Base-by-base conservation (phyloP, 2,329 filamentous ascomycete genomes). In the Fusarium circinatum region DNA sequence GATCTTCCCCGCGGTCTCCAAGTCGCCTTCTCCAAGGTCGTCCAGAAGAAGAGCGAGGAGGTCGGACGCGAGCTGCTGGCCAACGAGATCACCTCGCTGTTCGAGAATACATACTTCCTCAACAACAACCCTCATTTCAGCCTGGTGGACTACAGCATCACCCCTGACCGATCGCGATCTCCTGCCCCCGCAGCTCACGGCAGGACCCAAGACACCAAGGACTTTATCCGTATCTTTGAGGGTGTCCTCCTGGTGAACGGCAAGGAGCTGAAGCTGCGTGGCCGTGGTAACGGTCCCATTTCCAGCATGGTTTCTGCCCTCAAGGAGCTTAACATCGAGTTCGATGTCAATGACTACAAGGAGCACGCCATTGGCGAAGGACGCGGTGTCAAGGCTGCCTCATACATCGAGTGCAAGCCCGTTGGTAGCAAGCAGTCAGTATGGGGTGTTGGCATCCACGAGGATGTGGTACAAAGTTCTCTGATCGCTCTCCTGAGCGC, bases 261-360 rank as follows among this genome's bases (percentile, higher is more conserved):
- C 49, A 84, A 89, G 70, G 94, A 98, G 84, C 91, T 94, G 80
- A 87, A 89, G 74, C 90, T 98, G 69, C 89, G 89, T 38, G 96
- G 96, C 70, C 89, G 91, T 15, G 96, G 96, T 39, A 97, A 95
- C 80, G 96, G 96, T 79, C 94, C 96, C 39, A 94, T 98, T 77
- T 98, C 95, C 8, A 94, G 93, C 71, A 85, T 98, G 79, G 94
- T 94, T 5, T 92, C 94, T 77, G 96, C 95, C 22, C 88, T 99
- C 48, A 89, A 90, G 76, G 87, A 87, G 22, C 84, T 98, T 39
- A 94, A 94, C 66, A 92, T 98, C 73, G 92, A 97, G 79, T 86
- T 98, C 30, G 96, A 98, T 80, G 94, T 98, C 58, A 90, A 92
- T 51, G 94, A 98, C 82, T 98, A 98, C 87, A 98, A 97, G 86